A percentile compares a stretch with the other conserved stretches of the same genome.
Conservation (phyloP, 1,139 yeast species). For the Suhomyces atakaporum region DNA sequence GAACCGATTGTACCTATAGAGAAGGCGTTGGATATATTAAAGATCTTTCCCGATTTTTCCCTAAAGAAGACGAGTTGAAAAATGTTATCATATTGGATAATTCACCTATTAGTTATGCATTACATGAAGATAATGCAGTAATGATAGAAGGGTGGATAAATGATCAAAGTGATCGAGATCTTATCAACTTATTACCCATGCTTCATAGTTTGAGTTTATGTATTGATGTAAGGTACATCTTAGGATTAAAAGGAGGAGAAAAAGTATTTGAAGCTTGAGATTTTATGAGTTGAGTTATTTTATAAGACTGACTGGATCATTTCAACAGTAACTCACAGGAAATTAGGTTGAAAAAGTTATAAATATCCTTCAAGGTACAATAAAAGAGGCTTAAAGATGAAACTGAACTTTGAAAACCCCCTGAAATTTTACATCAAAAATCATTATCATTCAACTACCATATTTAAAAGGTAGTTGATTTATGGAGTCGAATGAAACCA, state of each 20-base stretch:
- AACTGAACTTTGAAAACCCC: no score
- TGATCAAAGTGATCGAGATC: constrained; percentile 85
- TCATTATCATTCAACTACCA: no score
- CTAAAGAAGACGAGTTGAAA: constrained; percentile 57
- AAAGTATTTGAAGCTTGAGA: constrained; percentile 52
- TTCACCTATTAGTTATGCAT: constrained; percentile 84
- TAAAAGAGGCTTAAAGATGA: no score
- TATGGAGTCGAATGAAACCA: no score
- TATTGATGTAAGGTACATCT: constrained; percentile 81
- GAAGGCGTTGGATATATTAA: constrained; percentile 87
- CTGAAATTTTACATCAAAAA: no score
- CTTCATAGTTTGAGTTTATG: constrained; percentile 76
- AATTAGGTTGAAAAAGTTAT: no score
- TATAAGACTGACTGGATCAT: background rate
- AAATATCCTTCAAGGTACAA: no score
- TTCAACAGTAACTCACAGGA: no score
- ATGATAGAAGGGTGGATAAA: constrained; percentile 97
- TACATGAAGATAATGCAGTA: constrained; percentile 85
- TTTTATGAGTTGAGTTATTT: background rate
- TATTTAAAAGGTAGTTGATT: no score
- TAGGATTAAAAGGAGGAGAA: constrained; percentile 80
- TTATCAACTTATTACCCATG: constrained; percentile 78
- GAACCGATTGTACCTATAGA: constrained; percentile 76
- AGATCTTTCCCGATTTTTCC: constrained; percentile 60
- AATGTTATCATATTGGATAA: constrained; percentile 84